Evolutionary conservation across 495 filamentous ascomycete species (phyloP), one percentile per base, ranked within the genome.

Genomic region (Chaetomium tenue): DNA sequence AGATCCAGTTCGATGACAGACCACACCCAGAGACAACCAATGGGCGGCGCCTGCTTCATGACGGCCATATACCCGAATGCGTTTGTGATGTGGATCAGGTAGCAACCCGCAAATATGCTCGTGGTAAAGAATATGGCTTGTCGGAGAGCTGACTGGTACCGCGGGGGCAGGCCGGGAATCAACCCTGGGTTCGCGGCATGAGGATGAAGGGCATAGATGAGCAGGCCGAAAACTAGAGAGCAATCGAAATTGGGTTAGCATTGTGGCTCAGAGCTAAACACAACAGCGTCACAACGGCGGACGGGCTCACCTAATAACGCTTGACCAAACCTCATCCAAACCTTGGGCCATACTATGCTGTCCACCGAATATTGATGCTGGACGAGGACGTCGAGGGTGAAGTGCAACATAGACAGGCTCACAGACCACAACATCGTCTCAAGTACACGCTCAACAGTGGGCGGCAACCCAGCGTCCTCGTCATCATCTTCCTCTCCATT

Each of bases 21-120:
- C 94, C 93, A 98, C 16, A 98, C 85, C 93, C 93, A 97, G 22
- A 97, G 73, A 18, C 90, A 92, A 2, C 92, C 95, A n/a, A 96
- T 73, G 23, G 91, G 86, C 23, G 94, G 94, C 0, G 92, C 90
- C 61, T 84, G 87, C 79, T 96, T 95, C 94, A 98, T 93, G 3
- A 96, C 87, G 13, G 87, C 90, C 71, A 91, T 87, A 69, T 97
- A 97, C 0, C 87, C 86, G 59, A 86, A 82, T 33, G 76, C 81
- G 71, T 97, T 98, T 5, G 89, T 91, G 22, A 91, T 86, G 61
- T 88, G 78, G 44, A 98, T 87, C 44, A 97, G 79, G 74, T 91
- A 91, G 73, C 83, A 88, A 7, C 94, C 94, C 0, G 84, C 79
- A 13, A 57, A 73, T 11, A 87, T 67, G 55, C 84, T 82, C 22